Percentiles rank a stretch among this genome's conserved stretches.
Conservation (phyloP, 306 rosid species). For the Notholithocarpus densiflorus region DNA sequence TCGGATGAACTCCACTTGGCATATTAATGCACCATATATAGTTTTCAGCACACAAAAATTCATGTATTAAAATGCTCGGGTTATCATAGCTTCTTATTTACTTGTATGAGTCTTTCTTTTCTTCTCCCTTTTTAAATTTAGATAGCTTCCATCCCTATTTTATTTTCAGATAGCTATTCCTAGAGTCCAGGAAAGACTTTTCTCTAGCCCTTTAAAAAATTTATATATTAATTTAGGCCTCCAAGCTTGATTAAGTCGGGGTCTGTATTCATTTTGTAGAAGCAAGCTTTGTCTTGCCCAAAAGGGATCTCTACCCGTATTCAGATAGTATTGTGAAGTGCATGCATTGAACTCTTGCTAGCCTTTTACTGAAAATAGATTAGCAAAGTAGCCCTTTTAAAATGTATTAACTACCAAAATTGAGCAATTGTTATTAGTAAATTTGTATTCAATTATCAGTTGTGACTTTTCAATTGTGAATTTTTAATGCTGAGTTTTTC, state of each 20-base stretch:
- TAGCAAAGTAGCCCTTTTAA: neutral
- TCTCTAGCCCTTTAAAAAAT: neutral
- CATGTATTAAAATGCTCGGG: neutral
- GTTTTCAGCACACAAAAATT: neutral
- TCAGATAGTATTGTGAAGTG: neutral
- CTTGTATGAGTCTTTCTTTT: neutral
- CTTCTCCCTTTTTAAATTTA: neutral
- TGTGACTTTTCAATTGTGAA: too few species aligned
- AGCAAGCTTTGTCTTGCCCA: neutral
- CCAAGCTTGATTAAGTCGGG: neutral
- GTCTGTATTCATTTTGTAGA: neutral
- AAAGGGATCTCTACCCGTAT: neutral
- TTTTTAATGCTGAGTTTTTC: too few species aligned
- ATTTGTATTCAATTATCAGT: neutral
- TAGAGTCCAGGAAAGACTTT: neutral
- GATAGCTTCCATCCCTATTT: too few species aligned
- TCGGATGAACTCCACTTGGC: neutral
- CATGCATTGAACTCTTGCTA: neutral
- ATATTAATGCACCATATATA: neutral
- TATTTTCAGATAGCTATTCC: neutral
- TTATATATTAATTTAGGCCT: neutral
- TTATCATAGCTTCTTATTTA: neutral
- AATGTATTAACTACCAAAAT: neutral
- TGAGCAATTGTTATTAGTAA: neutral
- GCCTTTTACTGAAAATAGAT: neutral